phyloP scores from a whole-genome alignment of 768 basidiomycete species.

The Macrocybe gigantea region DNA sequence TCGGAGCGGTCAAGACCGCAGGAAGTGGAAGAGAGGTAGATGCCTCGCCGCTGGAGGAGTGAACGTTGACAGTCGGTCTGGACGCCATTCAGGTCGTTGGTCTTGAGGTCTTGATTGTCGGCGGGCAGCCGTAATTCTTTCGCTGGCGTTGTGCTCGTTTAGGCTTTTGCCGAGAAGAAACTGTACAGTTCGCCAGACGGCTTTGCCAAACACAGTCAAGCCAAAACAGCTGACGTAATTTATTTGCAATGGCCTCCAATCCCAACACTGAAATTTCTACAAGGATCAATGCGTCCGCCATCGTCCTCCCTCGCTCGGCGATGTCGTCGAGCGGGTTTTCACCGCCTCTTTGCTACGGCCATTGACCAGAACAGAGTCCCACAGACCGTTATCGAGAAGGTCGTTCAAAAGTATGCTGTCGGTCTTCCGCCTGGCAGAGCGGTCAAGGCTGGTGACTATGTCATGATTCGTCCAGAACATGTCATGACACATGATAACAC shows the following conservation, averaged over 20 bases:
- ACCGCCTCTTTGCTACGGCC: constrained; percentile 14
- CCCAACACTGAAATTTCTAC: no score
- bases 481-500: constrained; percentile 99
- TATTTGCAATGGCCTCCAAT: no score
- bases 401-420: constrained; percentile 97
- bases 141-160: constrained; percentile 12
- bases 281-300: no score
- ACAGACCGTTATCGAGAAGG: constrained; percentile 95
- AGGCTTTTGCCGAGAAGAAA: constrained; percentile 36
- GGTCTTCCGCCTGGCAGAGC: constrained; percentile 72
- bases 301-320: no score
- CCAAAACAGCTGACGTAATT: not conserved
- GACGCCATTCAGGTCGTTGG: constrained; percentile 68
- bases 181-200: constrained; percentile 25
- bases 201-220: not conserved
- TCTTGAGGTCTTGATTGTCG: constrained; percentile 38
- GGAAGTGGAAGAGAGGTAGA: constrained; percentile 89
- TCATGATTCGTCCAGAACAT: constrained; percentile 98
- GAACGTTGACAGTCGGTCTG: constrained; percentile 87
- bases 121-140: constrained; percentile 14
- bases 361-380: constrained; percentile 32
- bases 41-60: constrained; percentile 73
- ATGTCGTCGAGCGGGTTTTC: no score
- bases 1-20: constrained; percentile 95
- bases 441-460: constrained; percentile 96